Evolutionary conservation across 192 early-diverging fungal species (phyloP), one percentile per base, ranked within the genome.

Genomic region (Chytriomyces sp.): DNA sequence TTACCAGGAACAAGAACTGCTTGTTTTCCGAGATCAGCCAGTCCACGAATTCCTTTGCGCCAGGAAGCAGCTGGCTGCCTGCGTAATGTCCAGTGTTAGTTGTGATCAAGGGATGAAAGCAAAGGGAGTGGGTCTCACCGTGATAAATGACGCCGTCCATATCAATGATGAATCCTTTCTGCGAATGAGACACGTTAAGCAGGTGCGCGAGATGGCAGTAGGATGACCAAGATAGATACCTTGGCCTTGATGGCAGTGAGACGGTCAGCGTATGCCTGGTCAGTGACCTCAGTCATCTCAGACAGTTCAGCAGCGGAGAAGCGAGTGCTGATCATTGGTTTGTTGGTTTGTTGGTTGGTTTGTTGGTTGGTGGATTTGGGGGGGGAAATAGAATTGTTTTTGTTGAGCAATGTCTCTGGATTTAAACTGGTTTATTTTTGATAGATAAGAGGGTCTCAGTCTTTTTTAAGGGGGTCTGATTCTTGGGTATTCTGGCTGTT

Each of bases 121-220:
- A 20, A 13, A 20, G 7, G 23, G 61, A 23, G 61, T 16, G 24
- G 16, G 20, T 28, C 48, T 47, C 45, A 84, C 75, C 81, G 66
- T 88, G 87, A 60, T 87, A 90, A 49, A 88, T 83, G 7, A 90
- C 89, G 24, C 89, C 88, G 61, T 89, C 88, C 88, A 89, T 89
- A 77, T 89, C 88, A 76, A 81, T 80, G 57, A 90, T 88, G 75
- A 84, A 90, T 24, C 82, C 87, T 72, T 85, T 82, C 78, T 89
- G 72, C 46, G n/a, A 61, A 24, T 16, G 0, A 45, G 26, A 47
- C n/a, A 7, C 44, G 61, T 35, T 8, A 20, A 49, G 43, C 6
- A 49, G 24, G n/a, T n/a, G n/a, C 11, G 50, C 13, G 49, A 49
- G 60, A 35, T 35, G 35, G 35, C 35, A 35, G 35, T 4, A 48